phyloP scores from a whole-genome alignment of 2,329 filamentous ascomycete genomes.

The Tympanopsis confertula region DNA sequence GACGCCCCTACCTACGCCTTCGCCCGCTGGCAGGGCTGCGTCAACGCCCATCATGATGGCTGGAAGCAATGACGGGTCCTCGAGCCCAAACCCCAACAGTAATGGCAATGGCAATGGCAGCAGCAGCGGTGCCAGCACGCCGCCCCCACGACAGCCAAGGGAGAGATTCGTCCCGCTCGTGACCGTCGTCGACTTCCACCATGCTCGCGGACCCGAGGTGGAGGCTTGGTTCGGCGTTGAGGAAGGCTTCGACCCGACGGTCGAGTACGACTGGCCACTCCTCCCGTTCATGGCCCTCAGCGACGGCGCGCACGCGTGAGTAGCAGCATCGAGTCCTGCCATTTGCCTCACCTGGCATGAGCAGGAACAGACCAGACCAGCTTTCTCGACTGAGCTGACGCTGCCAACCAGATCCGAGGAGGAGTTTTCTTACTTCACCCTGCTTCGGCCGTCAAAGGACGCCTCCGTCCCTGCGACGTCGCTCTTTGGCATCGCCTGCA shows the following conservation, averaged over 20 bases:
- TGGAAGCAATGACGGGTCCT: neutral
- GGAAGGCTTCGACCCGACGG: constrained; percentile 66
- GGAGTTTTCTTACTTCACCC: constrained; percentile 97
- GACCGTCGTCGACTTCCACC: constrained; percentile 46
- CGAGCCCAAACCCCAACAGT: too few relatives aligned
- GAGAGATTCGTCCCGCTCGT: constrained; percentile 32
- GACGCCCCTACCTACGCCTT: too few relatives aligned
- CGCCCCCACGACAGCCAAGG: neutral
- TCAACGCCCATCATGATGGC: too few relatives aligned
- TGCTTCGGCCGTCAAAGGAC: constrained; percentile 51
- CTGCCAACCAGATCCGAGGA: constrained; percentile 56
- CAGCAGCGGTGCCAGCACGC: too few relatives aligned
- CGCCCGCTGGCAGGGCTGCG: too few relatives aligned
- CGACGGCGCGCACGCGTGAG: constrained; percentile 87
- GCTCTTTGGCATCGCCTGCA: constrained; percentile 92
- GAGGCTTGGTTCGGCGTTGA: constrained; percentile 77
- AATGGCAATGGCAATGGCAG: too few relatives aligned
- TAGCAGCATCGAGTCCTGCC: constrained; percentile 9
- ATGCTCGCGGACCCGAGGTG: constrained; percentile 73
- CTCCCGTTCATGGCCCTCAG: constrained; percentile 94
- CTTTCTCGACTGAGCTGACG: too few relatives aligned
- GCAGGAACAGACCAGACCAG: too few relatives aligned
- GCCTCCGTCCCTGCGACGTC: constrained; percentile 52
- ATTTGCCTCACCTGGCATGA: constrained; percentile 1
- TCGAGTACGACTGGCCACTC: constrained; percentile 78